phyloP scores from a whole-genome alignment of 2,329 filamentous ascomycete genomes.

The Elsinoe ampelina region DNA sequence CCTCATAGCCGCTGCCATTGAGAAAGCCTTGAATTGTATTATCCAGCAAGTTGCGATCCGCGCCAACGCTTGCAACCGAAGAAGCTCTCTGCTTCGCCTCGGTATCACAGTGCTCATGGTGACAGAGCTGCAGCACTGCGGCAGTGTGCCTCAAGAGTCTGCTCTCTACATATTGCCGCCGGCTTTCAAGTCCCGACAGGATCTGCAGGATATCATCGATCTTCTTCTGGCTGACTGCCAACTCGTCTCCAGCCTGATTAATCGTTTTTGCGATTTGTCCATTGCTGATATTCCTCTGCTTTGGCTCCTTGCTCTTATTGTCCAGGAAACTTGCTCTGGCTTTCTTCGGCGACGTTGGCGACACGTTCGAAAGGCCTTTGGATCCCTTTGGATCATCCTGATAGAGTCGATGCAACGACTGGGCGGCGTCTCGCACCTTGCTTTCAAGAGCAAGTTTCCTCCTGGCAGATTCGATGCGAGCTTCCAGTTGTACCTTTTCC shows the following conservation, averaged over 20 bases:
- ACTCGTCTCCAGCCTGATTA: slow-evolving; percentile 60
- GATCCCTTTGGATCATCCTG: slow-evolving; percentile 40
- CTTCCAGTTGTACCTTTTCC: slow-evolving; percentile 61
- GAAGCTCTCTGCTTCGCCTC: background rate
- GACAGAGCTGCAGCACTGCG: slow-evolving; percentile 81
- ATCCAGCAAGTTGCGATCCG: slow-evolving; percentile 8
- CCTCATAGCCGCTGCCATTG: slow-evolving; percentile 15
- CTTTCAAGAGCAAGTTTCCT: slow-evolving; percentile 80
- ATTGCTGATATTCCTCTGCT: slow-evolving; percentile 27
- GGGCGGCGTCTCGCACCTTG: slow-evolving; percentile 88
- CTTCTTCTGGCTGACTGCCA: slow-evolving; percentile 63
- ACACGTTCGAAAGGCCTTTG: slow-evolving; percentile 30
- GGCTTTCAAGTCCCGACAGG: slow-evolving; percentile 68
- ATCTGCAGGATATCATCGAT: slow-evolving; percentile 79
- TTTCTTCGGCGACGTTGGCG: slow-evolving; percentile 38
- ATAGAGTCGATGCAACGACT: slow-evolving; percentile 75
- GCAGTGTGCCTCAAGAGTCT: slow-evolving; percentile 82
- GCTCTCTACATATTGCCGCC: slow-evolving; percentile 63
- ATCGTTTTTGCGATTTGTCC: slow-evolving; percentile 26
- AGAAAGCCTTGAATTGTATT: slow-evolving; percentile 7
- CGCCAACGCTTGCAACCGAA: background rate
- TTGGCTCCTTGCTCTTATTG: slow-evolving; percentile 17
- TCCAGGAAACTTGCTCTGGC: slow-evolving; percentile 41
- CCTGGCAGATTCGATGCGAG: slow-evolving; percentile 71
- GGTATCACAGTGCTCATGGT: slow-evolving; percentile 51